These are phyloP conservation scores for Myxozyma sirexii DNA, from an alignment of 805 yeast species.

Conservation along the genomic window DNA sequence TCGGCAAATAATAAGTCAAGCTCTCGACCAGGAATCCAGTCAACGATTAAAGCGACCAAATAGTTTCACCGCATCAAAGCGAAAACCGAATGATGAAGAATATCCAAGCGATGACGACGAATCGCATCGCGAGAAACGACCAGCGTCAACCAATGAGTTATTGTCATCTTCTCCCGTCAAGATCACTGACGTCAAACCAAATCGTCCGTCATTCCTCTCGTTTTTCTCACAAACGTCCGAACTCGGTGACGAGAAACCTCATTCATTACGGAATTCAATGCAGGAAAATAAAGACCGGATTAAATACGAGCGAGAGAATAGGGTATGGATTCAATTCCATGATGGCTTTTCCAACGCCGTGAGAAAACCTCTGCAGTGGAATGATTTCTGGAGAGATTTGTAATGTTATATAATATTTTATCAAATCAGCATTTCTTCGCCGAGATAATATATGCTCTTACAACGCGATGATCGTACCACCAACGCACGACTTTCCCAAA, in stretches of 20 bases:
- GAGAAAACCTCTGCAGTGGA: constrained; percentile 74
- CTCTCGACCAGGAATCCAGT: background rate
- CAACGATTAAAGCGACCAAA: background rate
- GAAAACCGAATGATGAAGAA: background rate
- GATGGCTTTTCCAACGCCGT: constrained; percentile 92
- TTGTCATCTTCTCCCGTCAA: constrained; percentile 3
- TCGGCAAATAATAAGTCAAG: constrained; percentile 23
- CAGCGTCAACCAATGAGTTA: background rate
- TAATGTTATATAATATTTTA: background rate
- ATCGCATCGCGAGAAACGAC: background rate
- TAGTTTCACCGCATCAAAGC: background rate
- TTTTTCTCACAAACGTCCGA: background rate
- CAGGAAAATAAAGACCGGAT: constrained; percentile 8
- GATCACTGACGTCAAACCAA: background rate
- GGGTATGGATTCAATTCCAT: constrained; percentile 78
- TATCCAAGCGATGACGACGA: constrained; percentile 3
- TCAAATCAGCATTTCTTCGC: background rate
- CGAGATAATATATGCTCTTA: constrained; percentile 13
- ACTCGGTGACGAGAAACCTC: background rate
- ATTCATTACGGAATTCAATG: constrained; percentile 10
- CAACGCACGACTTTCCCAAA: constrained; percentile 24
- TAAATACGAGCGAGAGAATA: constrained; percentile 29
- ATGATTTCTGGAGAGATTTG: constrained; percentile 54
- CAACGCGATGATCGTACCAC: constrained; percentile 21
- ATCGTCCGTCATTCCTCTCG: constrained; percentile 1